These are phyloP conservation scores for Talaromyces sp. DNA, from an alignment of 2,329 filamentous ascomycete genomes.

Conservation along the genomic window DNA sequence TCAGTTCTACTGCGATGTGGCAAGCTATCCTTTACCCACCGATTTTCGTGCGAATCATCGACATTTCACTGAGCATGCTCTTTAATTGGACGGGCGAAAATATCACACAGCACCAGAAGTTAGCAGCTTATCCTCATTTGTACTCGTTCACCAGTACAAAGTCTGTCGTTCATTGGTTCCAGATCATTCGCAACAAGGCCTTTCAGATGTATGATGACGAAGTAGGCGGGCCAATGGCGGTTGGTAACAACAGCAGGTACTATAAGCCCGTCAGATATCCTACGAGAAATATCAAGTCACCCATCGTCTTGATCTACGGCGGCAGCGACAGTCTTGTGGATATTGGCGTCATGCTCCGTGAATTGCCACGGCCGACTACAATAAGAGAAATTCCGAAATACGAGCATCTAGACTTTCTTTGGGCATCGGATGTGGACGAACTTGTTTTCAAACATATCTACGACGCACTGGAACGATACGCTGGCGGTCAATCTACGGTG, in stretches of 20 bases:
- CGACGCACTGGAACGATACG: conserved; percentile 70
- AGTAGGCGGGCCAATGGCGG: conserved; percentile 67
- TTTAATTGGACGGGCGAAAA: conserved; percentile 88
- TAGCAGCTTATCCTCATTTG: conserved; percentile 90
- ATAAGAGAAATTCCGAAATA: conserved; percentile 86
- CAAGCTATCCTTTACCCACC: conserved; percentile 92
- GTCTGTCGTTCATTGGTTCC: conserved; percentile 97
- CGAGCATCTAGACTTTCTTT: conserved; percentile 94
- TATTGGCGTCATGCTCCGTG: conserved; percentile 84
- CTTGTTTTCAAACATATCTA: conserved; percentile 90
- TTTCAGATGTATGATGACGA: conserved; percentile 99
- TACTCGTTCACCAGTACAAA: conserved; percentile 98
- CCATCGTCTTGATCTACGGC: conserved; percentile 88
- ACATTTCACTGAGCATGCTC: conserved; percentile 71
- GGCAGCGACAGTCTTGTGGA: conserved; percentile 91
- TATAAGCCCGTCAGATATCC: conserved; percentile 96
- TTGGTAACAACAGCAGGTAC: conserved; percentile 70
- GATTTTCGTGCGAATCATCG: conserved; percentile 83
- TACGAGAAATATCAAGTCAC: conserved; percentile 93
- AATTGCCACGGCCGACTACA: conserved; percentile 77
- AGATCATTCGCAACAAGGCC: conserved; percentile 91
- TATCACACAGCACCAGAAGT: conserved; percentile 79
- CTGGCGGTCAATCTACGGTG: conserved; percentile 16
- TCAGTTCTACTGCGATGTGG: conserved; percentile 95
- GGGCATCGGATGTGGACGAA: conserved; percentile 77